Conservation (phyloP, 495 filamentous ascomycete genomes). For the Hapsidospora chrysogenum region DNA sequence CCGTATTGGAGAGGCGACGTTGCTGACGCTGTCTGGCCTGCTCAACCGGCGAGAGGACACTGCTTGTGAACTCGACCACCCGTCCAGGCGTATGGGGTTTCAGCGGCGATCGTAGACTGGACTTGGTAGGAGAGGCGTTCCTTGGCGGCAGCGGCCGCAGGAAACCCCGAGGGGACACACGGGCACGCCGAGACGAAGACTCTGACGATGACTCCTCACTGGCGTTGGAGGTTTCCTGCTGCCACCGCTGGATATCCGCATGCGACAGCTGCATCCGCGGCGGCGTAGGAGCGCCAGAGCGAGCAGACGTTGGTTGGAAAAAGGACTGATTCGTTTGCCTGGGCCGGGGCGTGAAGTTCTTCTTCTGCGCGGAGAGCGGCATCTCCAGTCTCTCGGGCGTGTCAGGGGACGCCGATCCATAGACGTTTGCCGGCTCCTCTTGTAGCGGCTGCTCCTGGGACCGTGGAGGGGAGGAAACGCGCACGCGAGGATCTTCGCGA, state of each 20-base stretch:
- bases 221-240: constrained; percentile 6
- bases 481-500: constrained; percentile 2
- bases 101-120: constrained; percentile 31
- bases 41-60: constrained; percentile 15
- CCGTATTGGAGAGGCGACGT: constrained; percentile 4
- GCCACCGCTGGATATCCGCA: constrained; percentile 7
- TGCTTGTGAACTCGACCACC: constrained; percentile 28
- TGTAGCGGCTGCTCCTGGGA: constrained; percentile 7
- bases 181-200: too few relatives aligned
- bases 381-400: constrained; percentile 12
- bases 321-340: constrained; percentile 16
- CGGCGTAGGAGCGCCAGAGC: background rate
- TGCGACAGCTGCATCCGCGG: constrained; percentile 4
- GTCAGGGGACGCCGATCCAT: constrained; percentile 8
- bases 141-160: constrained; percentile 13
- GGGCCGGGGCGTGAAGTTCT: constrained; percentile 30
- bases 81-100: constrained; percentile 30
- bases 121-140: constrained; percentile 29
- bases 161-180: background rate
- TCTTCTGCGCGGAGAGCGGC: constrained; percentile 26
- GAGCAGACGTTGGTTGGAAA: constrained; percentile 11
- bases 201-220: constrained; percentile 3
- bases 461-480: constrained; percentile 6
- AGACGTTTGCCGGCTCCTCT: background rate
- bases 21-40: constrained; percentile 14